phyloP scores from a whole-genome alignment of 148 eudicot genomes.

The Linanthus parryae region DNA sequence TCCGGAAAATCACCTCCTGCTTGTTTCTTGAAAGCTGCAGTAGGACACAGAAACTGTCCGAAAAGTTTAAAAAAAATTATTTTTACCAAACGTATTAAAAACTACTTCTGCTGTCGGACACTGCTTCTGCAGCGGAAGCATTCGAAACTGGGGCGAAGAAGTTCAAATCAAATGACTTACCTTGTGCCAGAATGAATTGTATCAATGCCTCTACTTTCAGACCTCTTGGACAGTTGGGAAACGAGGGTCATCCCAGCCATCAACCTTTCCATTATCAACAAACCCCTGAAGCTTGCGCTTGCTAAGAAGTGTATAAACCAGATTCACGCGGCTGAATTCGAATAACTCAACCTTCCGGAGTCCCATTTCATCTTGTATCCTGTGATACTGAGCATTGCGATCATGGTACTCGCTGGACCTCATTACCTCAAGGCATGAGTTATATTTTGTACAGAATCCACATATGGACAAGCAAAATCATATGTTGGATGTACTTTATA shows the following conservation, averaged over 20 bases:
- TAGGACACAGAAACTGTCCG: background rate
- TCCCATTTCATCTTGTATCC: conserved; percentile 86
- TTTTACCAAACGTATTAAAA: no score
- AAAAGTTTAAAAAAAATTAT: no score
- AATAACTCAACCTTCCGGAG: conserved; percentile 65
- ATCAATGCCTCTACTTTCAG: conserved; percentile 75
- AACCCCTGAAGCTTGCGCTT: conserved; percentile 94
- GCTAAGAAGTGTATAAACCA: conserved; percentile 95
- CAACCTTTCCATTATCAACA: conserved; percentile 87
- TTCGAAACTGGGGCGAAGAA: no score
- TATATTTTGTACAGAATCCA: conserved; percentile 75
- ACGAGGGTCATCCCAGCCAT: conserved; percentile 95
- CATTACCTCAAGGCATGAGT: conserved; percentile 92
- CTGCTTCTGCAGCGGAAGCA: no score
- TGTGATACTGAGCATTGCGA: conserved; percentile 83
- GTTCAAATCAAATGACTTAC: background rate
- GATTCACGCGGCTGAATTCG: conserved; percentile 80
- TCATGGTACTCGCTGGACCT: conserved; percentile 95
- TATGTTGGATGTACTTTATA: conserved; percentile 88
- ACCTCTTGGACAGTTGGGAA: conserved; percentile 96
- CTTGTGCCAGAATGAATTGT: conserved; percentile 86
- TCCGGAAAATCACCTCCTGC: background rate
- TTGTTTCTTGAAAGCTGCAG: background rate
- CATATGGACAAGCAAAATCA: conserved; percentile 97
- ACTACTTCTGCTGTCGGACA: no score